Conservation (phyloP, 2,329 filamentous ascomycete species). For the Ascochyta fabae region DNA sequence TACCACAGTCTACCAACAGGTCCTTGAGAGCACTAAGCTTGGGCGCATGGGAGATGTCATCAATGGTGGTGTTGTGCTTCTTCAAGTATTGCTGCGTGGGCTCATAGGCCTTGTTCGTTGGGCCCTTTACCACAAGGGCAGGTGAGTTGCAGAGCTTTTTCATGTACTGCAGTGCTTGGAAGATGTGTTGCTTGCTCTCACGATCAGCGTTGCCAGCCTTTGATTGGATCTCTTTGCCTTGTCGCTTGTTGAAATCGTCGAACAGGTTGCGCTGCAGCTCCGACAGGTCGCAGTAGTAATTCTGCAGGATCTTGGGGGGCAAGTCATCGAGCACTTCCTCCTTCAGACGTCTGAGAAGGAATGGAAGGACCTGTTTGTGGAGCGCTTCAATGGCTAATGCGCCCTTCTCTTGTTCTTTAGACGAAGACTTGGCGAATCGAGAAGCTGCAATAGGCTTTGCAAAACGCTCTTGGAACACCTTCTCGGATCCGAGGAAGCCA, state of each 20-base stretch:
- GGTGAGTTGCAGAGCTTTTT: constrained; percentile 98
- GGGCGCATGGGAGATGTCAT: constrained; percentile 86
- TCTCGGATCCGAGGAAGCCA: constrained; percentile 93
- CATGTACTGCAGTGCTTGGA: constrained; percentile 99
- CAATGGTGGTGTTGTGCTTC: constrained; percentile 79
- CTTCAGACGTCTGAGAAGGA: constrained; percentile 93
- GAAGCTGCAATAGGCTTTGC: constrained; percentile 94
- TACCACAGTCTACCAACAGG: constrained; percentile 96
- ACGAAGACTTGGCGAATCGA: constrained; percentile 94
- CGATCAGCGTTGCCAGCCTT: constrained; percentile 83
- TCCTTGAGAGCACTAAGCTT: constrained; percentile 91
- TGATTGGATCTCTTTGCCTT: constrained; percentile 84
- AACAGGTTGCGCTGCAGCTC: constrained; percentile 95
- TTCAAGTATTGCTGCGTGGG: constrained; percentile 82
- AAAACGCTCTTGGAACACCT: constrained; percentile 95
- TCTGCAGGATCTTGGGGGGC: constrained; percentile 97
- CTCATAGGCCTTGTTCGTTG: constrained; percentile 87
- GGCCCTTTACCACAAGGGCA: constrained; percentile 87
- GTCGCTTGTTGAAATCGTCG: constrained; percentile 93
- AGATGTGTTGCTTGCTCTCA: constrained; percentile 96
- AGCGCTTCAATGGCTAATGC: constrained; percentile 96
- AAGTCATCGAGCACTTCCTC: constrained; percentile 97
- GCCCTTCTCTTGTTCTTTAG: constrained; percentile 96
- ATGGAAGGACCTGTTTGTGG: constrained; percentile 96
- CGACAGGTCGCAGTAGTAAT: constrained; percentile 98